phyloP scores from a whole-genome alignment of 495 filamentous ascomycete species.

The Penicillium waksmanii region DNA sequence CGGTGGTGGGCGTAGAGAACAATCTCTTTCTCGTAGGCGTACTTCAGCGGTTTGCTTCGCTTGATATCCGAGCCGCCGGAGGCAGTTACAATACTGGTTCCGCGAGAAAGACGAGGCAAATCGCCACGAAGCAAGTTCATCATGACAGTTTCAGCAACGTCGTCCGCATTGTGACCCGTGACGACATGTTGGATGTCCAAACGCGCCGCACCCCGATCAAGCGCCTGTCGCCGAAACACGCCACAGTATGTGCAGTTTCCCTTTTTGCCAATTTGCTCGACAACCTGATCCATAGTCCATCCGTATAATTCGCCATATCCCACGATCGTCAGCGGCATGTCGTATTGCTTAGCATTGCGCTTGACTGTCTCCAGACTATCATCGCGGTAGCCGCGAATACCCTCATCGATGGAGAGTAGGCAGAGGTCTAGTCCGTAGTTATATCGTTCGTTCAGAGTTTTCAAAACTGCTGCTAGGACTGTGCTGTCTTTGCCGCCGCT shows the following conservation, averaged over 20 bases:
- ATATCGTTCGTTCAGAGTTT: slow-evolving; percentile 90
- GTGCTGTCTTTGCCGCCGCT: slow-evolving; percentile 98
- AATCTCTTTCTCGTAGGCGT: slow-evolving; percentile 98
- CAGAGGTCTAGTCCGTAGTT: slow-evolving; percentile 84
- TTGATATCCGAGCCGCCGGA: slow-evolving; percentile 76
- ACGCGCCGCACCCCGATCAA: slow-evolving; percentile 88
- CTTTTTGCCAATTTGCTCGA: slow-evolving; percentile 93
- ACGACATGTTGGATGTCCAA: slow-evolving; percentile 93
- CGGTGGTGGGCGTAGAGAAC: slow-evolving; percentile 96
- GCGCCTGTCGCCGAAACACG: slow-evolving; percentile 90
- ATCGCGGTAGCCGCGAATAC: slow-evolving; percentile 94
- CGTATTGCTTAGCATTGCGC: slow-evolving; percentile 86
- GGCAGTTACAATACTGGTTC: slow-evolving; percentile 90
- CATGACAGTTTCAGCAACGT: slow-evolving; percentile 96
- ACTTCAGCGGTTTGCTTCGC: slow-evolving; percentile 94
- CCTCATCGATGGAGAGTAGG: slow-evolving; percentile 92
- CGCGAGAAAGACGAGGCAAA: slow-evolving; percentile 80
- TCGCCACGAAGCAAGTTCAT: slow-evolving; percentile 97
- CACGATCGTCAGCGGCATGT: slow-evolving; percentile 87
- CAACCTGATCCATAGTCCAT: slow-evolving; percentile 99
- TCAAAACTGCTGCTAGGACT: slow-evolving; percentile 90
- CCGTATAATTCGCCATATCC: slow-evolving; percentile 95
- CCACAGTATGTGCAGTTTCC: slow-evolving; percentile 99
- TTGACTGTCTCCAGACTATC: slow-evolving; percentile 96
- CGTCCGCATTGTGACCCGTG: slow-evolving; percentile 96